A percentile compares a stretch with the other conserved stretches of the same genome.
phyloP scores from a whole-genome alignment of 1,284 basidiomycete species.

The Amanita bisporigera region DNA sequence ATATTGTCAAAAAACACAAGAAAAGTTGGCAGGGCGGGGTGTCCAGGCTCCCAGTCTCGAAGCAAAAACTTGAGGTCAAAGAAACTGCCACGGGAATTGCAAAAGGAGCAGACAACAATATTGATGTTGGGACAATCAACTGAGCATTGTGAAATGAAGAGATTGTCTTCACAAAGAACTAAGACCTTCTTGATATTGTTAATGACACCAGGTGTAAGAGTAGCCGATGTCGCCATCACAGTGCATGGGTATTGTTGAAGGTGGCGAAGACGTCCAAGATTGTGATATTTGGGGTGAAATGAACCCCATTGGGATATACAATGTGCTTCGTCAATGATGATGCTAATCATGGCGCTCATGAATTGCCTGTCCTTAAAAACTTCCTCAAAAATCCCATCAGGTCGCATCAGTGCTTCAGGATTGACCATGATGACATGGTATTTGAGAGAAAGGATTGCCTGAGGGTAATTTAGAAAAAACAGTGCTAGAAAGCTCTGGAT shows the following conservation, averaged over 20 bases:
- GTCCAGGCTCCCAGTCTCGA: background rate
- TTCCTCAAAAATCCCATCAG: background rate
- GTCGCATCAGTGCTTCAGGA: background rate
- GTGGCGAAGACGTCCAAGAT: background rate
- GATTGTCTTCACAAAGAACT: background rate
- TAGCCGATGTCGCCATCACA: background rate
- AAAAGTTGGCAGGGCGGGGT: background rate
- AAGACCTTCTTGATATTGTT: background rate
- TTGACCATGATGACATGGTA: background rate
- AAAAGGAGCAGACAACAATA: background rate
- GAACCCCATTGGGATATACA: background rate
- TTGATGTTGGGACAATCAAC: background rate
- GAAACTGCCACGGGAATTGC: conserved; percentile 25
- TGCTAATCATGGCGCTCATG: background rate
- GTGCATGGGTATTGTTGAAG: background rate
- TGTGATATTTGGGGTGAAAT: background rate
- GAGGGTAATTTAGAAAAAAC: no score
- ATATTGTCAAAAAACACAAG: conserved; percentile 8
- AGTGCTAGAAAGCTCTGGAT: no score
- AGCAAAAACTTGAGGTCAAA: conserved; percentile 41
- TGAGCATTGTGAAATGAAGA: background rate
- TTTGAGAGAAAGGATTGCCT: background rate
- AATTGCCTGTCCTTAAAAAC: background rate
- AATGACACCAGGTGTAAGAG: background rate
- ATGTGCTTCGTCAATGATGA: conserved; percentile 1